Percentiles rank a stretch among this genome's conserved stretches.
phyloP scores from a whole-genome alignment of 768 basidiomycete species.

The Hericium rajendrae region DNA sequence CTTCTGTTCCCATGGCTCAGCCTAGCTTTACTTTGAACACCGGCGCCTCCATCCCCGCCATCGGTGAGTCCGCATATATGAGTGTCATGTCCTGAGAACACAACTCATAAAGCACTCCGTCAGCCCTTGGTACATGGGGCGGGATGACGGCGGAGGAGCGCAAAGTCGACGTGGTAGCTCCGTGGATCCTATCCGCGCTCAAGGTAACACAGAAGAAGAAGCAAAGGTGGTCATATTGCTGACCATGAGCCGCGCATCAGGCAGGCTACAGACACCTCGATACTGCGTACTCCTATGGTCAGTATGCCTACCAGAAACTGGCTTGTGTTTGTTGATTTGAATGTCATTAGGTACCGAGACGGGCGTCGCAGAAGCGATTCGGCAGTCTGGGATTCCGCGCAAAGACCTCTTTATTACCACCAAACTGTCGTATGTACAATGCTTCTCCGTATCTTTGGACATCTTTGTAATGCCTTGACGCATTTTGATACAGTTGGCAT shows the following conservation, averaged over 20 bases:
- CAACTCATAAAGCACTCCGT: not conserved
- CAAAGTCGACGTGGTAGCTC: not conserved
- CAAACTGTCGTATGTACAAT: not conserved
- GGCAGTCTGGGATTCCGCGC: not conserved
- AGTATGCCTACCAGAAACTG: not conserved
- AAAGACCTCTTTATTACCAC: not conserved
- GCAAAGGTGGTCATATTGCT: no score
- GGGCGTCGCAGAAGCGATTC: not conserved
- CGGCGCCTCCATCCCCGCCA: not conserved
- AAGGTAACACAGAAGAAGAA: not conserved
- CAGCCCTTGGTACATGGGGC: no score
- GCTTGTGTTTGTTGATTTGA: no score
- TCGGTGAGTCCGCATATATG: not conserved
- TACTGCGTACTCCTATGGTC: not conserved
- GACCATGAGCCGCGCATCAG: not conserved
- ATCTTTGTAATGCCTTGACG: not conserved
- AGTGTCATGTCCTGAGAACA: not conserved
- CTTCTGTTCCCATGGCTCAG: no score
- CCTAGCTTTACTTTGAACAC: not conserved
- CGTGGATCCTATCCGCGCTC: not conserved
- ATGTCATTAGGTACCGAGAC: not conserved
- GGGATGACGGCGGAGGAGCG: no score
- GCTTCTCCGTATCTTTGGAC: no score
- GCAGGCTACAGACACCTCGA: not conserved
- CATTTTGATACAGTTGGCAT: not conserved